Evolutionary conservation across 176 grass and related monocot species (phyloP).

Genomic region (Olyra latifolia): DNA sequence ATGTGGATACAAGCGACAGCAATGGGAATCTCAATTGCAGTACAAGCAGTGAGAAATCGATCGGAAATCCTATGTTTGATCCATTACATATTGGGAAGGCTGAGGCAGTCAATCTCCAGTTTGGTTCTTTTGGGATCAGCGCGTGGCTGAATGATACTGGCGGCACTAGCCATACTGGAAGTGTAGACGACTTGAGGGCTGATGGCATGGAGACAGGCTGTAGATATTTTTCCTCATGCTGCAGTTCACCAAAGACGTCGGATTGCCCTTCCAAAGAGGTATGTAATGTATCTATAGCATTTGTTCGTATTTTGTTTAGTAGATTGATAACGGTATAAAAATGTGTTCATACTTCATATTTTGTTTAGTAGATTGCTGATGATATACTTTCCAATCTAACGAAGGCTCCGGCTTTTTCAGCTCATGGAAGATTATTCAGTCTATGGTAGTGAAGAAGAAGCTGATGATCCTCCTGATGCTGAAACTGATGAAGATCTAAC

Average conservation of each 20-base stretch:
- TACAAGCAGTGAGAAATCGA: constrained; percentile 30
- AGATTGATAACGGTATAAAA: neutral
- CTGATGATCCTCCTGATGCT: constrained; percentile 49
- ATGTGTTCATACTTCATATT: neutral
- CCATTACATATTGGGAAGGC: constrained; percentile 62
- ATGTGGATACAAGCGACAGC: constrained; percentile 41
- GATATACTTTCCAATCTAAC: constrained; percentile 11
- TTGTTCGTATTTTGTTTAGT: neutral
- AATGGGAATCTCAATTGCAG: constrained; percentile 21
- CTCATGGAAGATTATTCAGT: constrained; percentile 66
- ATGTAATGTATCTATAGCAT: neutral
- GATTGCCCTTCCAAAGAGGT: constrained; percentile 90
- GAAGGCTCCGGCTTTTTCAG: constrained; percentile 37
- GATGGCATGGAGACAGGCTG: constrained; percentile 46
- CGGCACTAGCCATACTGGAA: constrained; percentile 78
- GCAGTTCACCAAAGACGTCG: constrained; percentile 78
- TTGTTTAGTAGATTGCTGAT: neutral
- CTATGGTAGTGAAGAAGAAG: constrained; percentile 82
- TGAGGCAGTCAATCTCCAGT: constrained; percentile 82
- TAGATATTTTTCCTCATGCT: constrained; percentile 59
- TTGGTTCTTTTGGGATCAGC: constrained; percentile 88
- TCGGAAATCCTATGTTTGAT: constrained; percentile 50
- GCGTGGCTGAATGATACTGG: constrained; percentile 70
- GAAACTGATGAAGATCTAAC: constrained; percentile 85
- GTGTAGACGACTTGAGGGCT: constrained; percentile 61